Evolutionary conservation across 2,329 filamentous ascomycete species (phyloP).

Genomic region (Cladophialophora immunda): DNA sequence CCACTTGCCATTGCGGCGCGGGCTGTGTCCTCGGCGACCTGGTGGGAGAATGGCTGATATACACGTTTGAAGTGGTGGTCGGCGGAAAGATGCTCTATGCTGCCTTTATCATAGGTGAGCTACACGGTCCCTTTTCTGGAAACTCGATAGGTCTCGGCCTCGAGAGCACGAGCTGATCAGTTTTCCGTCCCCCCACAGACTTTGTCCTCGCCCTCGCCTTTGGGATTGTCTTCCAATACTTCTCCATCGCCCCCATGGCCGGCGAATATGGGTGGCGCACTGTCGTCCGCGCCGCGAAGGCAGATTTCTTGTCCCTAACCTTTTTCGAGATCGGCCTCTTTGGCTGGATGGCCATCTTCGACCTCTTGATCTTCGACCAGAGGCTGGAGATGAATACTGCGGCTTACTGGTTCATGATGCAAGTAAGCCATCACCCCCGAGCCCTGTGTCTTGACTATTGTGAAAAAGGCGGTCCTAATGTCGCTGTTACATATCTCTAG

Average conservation of each 20-base stretch:
- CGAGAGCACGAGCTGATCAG: background rate
- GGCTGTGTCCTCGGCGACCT: constrained; percentile 47
- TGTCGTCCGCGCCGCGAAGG: constrained; percentile 42
- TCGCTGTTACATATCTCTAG: constrained; percentile 23
- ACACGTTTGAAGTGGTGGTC: constrained; percentile 41
- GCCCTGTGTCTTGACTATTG: background rate
- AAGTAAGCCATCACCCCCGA: background rate
- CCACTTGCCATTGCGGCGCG: constrained; percentile 46
- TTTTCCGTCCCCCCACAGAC: background rate
- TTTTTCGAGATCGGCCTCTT: constrained; percentile 46
- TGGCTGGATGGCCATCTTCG: constrained; percentile 45
- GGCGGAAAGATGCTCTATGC: constrained; percentile 38
- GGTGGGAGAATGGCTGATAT: constrained; percentile 48
- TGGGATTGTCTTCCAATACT: constrained; percentile 47
- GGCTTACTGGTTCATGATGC: constrained; percentile 48
- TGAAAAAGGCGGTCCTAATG: background rate
- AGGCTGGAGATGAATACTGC: constrained; percentile 42
- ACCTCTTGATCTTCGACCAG: constrained; percentile 43
- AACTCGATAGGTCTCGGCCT: too few relatives aligned
- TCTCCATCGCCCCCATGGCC: constrained; percentile 46
- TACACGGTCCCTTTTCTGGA: background rate
- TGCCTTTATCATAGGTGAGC: constrained; percentile 23
- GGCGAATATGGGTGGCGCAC: constrained; percentile 43
- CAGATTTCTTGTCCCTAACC: constrained; percentile 43
- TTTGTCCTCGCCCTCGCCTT: constrained; percentile 44